These are phyloP conservation scores for Sporothrix protearum DNA, from an alignment of 2,329 filamentous ascomycete species.

Conservation along the genomic window DNA sequence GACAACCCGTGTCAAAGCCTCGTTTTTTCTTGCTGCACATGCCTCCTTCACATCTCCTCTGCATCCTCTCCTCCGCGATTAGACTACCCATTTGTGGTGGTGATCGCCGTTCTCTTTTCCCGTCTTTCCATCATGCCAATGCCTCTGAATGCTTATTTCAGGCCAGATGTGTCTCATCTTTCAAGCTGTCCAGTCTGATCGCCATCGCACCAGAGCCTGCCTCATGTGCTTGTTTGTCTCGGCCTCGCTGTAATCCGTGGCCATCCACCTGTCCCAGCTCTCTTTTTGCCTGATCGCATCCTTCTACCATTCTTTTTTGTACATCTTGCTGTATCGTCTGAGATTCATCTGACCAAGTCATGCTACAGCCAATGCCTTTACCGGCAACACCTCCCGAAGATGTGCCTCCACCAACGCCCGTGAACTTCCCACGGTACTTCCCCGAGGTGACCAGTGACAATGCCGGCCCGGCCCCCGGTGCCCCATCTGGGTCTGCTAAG, in stretches of 20 bases:
- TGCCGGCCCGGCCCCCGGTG: background rate
- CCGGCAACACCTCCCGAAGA: slow-evolving; percentile 43
- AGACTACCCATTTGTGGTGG: background rate
- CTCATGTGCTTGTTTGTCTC: background rate
- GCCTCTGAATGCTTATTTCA: background rate
- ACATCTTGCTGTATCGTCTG: background rate
- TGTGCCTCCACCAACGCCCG: slow-evolving; percentile 54
- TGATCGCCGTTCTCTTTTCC: background rate
- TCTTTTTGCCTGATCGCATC: background rate
- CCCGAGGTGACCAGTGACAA: slow-evolving; percentile 32
- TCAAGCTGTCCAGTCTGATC: slow-evolving; percentile 18
- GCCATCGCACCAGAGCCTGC: slow-evolving; percentile 19
- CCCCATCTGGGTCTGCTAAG: slow-evolving; percentile 15
- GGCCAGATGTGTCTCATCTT: slow-evolving; percentile 1
- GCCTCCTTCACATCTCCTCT: background rate
- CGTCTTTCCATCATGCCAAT: background rate
- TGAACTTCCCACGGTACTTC: slow-evolving; percentile 48
- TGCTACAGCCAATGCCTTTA: slow-evolving; percentile 26
- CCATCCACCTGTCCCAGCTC: slow-evolving; percentile 19
- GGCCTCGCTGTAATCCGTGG: background rate
- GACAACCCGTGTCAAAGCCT: slow-evolving; percentile 4
- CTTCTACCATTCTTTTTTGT: background rate
- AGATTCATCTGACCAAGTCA: slow-evolving; percentile 22
- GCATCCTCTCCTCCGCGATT: background rate
- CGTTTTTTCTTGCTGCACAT: background rate